Base-by-base conservation (phyloP, 2,329 filamentous ascomycete genomes). In the Xylaria digitata region DNA sequence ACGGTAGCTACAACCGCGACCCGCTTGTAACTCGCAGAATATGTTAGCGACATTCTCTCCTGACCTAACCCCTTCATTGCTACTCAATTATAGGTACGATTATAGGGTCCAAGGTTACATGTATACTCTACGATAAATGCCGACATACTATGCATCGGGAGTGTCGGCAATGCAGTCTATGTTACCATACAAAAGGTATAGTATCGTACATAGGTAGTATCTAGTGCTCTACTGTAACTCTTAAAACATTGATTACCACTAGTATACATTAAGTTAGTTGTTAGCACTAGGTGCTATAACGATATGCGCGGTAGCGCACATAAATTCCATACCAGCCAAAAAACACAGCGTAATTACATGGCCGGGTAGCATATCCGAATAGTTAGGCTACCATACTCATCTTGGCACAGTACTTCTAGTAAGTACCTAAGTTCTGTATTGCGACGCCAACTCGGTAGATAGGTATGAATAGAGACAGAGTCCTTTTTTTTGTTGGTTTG, bases 151-250 rank as follows among this genome's bases (percentile, higher is more conserved):
- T 11, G 5, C 19, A 21, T 55, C 50, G 63, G 56, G 56, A 50
- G 55, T 17, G 45, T 26, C 56, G 63, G 63, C 45, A 64, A 17
- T 40, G 21, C 46, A 46, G 3, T 23, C n/a, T 48, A 23, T 45
- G 2, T 2, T 40, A 40, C 37, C 15, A 9, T 40, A 40, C 37
- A 13, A 40, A 9, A 40, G 37, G 11, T 40, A 40, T 13, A 37
- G 34, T 6, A 37, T 5, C 3, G 8, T 11, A 37, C 34, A 9
- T 37, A 37, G 34, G 34, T n/a, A n/a, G n/a, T n/a, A n/a, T n/a
- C n/a, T n/a, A n/a, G n/a, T 37, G 34, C 8, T 37, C 34, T 37
- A 37, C 8, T 37, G 7, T 40, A 40, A 40, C 37, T 15, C 6
- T 34, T 34, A 34, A 26, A n/a, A n/a, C n/a, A n/a, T n/a, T n/a